Evolutionary conservation across 257 asterid genomes (phyloP), one percentile per base, ranked within the genome.

Genomic region (Oldenlandia corymbosa): DNA sequence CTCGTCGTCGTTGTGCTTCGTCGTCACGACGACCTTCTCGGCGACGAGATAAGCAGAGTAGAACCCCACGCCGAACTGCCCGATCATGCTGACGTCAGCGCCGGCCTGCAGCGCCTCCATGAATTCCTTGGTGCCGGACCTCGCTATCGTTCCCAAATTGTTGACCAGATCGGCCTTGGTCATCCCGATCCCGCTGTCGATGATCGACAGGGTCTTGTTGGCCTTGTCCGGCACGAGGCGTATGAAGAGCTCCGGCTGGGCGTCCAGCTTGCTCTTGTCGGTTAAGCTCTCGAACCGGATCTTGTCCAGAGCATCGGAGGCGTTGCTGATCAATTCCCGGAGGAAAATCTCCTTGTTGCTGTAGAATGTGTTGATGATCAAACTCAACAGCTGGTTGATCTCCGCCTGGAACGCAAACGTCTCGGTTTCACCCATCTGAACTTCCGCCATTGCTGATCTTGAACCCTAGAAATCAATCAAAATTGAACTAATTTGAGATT

Each of bases 301-400:
- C 50, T 45, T 45, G 50, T 45, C 50, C 23, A 45, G 50, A 5
- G 50, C 50, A 9, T 45, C 50, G 50, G 50, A 45, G 23, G 50
- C 50, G 10, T 45, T 45, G 50, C 50, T 45, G 23, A 45, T 45
- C 9, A 45, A 5, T 18, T 45, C 50, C 50, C 50, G 1, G 50
- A 45, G 50, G 50, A 45, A 45, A 45, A 45, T 45, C 50, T 45
- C 50, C 23, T 45, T 45, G 50, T 45, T 45, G 50, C 50, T 45
- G 50, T 45, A 45, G 23, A 45, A 45, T 0, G 50, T 45, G 50
- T 45, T 45, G 50, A 45, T 45, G 50, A 45, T 45, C 50, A 45
- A 45, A 18, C 50, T 45, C 50, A 45, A 5, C 7, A 45, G 50
- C 50, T 45, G 50, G 50, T 45, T 45, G 50, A 45, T 45, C 50